phyloP scores from a whole-genome alignment of 768 basidiomycete genomes.

The Agaricus blazei region DNA sequence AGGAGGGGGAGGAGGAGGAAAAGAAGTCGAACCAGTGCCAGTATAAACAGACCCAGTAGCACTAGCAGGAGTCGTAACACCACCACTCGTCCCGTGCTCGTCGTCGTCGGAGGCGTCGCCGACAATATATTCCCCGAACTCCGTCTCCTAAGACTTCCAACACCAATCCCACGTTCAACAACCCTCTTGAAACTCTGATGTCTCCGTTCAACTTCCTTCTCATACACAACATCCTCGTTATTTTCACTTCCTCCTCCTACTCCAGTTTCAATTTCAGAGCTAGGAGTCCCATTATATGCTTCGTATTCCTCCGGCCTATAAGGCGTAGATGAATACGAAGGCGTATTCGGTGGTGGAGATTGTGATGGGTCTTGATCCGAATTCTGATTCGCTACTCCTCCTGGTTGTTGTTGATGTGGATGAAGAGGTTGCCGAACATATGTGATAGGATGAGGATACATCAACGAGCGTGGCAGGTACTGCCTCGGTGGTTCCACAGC shows the following conservation, averaged over 20 bases:
- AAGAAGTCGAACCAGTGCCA: neutral
- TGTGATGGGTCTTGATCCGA: neutral
- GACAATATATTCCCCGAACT: neutral
- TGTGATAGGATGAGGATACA: neutral
- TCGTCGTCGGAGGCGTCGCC: neutral
- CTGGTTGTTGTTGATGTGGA: neutral
- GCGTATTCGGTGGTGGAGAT: neutral
- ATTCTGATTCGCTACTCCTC: neutral
- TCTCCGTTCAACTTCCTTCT: neutral
- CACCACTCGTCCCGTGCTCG: neutral
- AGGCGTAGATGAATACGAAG: too few species aligned
- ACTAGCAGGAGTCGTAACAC: neutral
- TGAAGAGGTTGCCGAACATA: neutral
- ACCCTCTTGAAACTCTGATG: neutral
- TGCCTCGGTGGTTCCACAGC: neutral
- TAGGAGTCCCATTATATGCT: too few species aligned
- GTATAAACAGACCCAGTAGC: neutral
- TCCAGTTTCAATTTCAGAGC: neutral
- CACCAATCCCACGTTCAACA: neutral
- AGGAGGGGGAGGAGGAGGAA: neutral
- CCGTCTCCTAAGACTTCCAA: constrained; percentile 3
- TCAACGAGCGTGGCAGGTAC: neutral
- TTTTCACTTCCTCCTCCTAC: neutral
- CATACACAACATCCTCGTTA: neutral
- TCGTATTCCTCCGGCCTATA: too few species aligned